Percentiles rank a stretch among this genome's conserved stretches.
Conservation (phyloP, 1,139 yeast genomes). For the Suhomyces anneliseae region DNA sequence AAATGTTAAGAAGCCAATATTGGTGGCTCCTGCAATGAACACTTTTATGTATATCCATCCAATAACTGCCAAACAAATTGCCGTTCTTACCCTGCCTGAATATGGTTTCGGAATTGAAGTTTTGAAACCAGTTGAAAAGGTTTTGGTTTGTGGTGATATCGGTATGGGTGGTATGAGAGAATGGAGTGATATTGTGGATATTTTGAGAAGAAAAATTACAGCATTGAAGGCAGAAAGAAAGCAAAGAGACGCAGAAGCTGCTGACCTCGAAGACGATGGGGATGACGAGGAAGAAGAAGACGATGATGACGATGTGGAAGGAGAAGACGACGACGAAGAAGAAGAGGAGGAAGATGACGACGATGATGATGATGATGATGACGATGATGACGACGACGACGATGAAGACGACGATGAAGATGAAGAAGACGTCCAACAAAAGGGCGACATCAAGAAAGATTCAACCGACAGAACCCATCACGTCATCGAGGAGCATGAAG, state of each 20-base stretch:
- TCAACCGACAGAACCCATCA: not conserved
- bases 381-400: conserved; percentile 26
- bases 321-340: conserved; percentile 34
- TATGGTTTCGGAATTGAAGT: conserved; percentile 63
- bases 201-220: conserved; percentile 55
- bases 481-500: conserved; percentile 1
- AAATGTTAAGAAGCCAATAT: conserved; percentile 60
- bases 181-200: conserved; percentile 90
- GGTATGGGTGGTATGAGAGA: conserved; percentile 99
- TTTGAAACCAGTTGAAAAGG: conserved; percentile 90
- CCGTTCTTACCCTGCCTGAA: conserved; percentile 46
- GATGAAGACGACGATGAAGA: conserved; percentile 13
- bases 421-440: conserved; percentile 6
- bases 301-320: conserved; percentile 34
- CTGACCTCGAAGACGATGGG: conserved; percentile 26
- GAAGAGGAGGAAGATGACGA: conserved; percentile 41
- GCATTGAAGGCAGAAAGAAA: conserved; percentile 33
- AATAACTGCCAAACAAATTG: conserved; percentile 80
- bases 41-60: conserved; percentile 96
- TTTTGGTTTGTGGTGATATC: conserved; percentile 90
- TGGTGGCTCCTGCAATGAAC: conserved; percentile 97
- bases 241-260: conserved; percentile 21
- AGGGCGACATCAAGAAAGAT: not conserved
- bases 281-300: conserved; percentile 24
- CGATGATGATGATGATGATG: conserved; percentile 38